Conservation (phyloP, 495 filamentous ascomycete species). For the Chaetomium fimeti region DNA sequence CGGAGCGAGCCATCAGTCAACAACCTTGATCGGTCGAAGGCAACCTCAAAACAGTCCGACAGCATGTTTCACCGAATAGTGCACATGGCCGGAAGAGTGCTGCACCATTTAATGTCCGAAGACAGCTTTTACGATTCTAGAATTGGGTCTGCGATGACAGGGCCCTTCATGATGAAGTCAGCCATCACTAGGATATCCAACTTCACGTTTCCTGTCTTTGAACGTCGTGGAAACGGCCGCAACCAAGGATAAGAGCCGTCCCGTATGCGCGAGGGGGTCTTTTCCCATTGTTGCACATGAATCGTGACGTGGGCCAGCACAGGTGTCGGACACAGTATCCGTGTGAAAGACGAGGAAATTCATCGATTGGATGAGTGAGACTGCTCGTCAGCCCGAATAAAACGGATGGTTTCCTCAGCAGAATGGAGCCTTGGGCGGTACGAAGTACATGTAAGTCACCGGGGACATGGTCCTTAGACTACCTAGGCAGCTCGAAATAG, state of each 20-base stretch:
- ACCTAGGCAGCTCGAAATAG: neutral
- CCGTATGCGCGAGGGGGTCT: neutral
- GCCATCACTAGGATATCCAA: neutral
- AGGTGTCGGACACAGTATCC: neutral
- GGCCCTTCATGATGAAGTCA: neutral
- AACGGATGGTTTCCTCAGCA: neutral
- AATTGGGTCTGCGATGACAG: neutral
- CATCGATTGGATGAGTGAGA: neutral
- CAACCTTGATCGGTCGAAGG: neutral
- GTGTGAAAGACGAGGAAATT: neutral
- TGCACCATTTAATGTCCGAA: neutral
- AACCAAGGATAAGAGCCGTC: neutral
- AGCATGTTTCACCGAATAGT: neutral
- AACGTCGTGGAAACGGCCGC: neutral
- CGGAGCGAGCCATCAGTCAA: neutral
- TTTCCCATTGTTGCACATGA: neutral
- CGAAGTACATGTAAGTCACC: no score
- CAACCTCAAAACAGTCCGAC: neutral
- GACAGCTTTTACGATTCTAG: neutral
- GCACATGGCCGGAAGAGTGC: neutral
- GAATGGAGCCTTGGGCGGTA: neutral
- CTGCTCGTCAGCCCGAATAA: neutral
- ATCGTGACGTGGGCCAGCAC: constrained; percentile 8
- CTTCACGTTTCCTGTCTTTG: neutral
- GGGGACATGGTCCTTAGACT: neutral